These are phyloP conservation scores for Malus sieversii DNA, from an alignment of 306 rosid genomes.

Conservation along the genomic window DNA sequence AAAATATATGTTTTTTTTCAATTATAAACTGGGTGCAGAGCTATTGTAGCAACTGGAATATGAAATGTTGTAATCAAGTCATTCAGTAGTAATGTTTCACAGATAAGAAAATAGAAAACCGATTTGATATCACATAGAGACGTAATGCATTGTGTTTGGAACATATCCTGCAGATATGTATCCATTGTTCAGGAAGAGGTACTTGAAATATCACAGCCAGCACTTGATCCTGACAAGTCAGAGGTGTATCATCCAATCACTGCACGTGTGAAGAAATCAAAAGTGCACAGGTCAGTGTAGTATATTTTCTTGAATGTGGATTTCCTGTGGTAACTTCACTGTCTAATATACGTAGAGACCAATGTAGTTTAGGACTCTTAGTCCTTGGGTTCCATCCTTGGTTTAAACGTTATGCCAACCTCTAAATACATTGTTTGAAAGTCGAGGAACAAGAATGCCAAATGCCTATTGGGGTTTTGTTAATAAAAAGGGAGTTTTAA, in stretches of 20 bases:
- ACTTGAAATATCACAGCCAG: conserved; percentile 97
- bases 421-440: no score
- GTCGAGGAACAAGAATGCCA: no score
- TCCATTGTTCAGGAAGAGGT: conserved; percentile 74
- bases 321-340: neutral
- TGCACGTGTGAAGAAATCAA: conserved; percentile 49
- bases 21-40: neutral
- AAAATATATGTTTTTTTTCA: neutral
- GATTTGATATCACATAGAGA: neutral
- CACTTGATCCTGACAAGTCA: conserved; percentile 75
- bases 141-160: neutral
- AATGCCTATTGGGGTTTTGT: no score
- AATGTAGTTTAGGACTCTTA: neutral
- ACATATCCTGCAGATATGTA: conserved; percentile 54
- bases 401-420: neutral
- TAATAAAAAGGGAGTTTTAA: no score
- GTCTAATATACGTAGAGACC: neutral
- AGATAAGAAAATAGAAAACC: neutral
- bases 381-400: neutral
- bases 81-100: neutral
- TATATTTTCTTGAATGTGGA: neutral
- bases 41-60: neutral
- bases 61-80: neutral
- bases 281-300: conserved; percentile 68
- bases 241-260: conserved; percentile 82